Conservation (phyloP, 352 stramenopile genomes). For the Halophytophthora polymorphica region DNA sequence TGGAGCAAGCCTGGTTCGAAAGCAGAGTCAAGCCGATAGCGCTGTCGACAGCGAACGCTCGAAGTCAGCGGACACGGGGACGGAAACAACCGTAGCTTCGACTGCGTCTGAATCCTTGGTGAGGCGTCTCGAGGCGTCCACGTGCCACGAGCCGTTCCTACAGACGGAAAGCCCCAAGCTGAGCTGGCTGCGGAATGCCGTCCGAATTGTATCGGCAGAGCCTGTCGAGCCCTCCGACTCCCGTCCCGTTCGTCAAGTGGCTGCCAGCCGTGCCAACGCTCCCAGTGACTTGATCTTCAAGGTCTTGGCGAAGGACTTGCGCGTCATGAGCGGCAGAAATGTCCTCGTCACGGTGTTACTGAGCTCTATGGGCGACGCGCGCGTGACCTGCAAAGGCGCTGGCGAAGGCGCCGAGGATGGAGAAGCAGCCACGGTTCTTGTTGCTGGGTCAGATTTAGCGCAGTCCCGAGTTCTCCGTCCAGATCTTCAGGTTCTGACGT, state of each 20-base stretch:
- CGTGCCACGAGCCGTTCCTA: slow-evolving; percentile 25
- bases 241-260: neutral
- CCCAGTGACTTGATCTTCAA: slow-evolving; percentile 31
- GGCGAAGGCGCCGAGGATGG: slow-evolving; percentile 2
- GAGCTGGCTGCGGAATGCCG: slow-evolving; percentile 12
- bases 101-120: slow-evolving; percentile 1
- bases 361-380: slow-evolving; percentile 29
- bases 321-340: slow-evolving; percentile 7
- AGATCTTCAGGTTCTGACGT: slow-evolving; percentile 31
- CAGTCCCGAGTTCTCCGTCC: slow-evolving; percentile 22
- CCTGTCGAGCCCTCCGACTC: neutral
- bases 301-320: slow-evolving; percentile 39
- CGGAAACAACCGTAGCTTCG: neutral
- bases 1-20: too few relatives aligned
- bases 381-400: slow-evolving; percentile 23
- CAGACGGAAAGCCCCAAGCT: slow-evolving; percentile 18
- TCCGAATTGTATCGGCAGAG: slow-evolving; percentile 4
- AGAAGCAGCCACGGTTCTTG: neutral
- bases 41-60: neutral
- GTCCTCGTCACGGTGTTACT: slow-evolving; percentile 34
- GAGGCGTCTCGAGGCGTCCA: slow-evolving; percentile 11
- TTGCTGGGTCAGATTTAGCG: slow-evolving; percentile 21
- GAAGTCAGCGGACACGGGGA: neutral
- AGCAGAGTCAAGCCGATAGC: neutral
- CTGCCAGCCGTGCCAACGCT: neutral